Base-by-base conservation (phyloP, 192 early-diverging fungal genomes). In the Backusella westeae region DNA sequence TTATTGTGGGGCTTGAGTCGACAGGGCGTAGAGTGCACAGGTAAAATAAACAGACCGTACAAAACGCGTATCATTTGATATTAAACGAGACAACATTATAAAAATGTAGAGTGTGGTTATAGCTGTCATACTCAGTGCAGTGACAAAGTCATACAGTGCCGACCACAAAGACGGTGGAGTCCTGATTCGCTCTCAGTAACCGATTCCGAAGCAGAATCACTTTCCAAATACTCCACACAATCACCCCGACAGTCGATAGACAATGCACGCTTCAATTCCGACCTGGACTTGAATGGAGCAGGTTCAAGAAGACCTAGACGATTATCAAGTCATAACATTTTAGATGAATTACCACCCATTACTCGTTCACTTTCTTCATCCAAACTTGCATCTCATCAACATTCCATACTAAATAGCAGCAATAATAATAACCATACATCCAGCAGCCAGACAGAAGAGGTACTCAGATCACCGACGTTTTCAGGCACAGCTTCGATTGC, bases 21-120 rank as follows among this genome's bases (percentile, higher is more conserved):
- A 71, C 80, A 81, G 46, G 80, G 80, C 23, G 68, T 73, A 14
- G 67, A 77, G 21, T 81, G 80, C 49, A 36, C 76, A 67, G 80
- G 80, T 81, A 81, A 65, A 32, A 26, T 2, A 38, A 39, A 44
- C n/a, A 34, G 1, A 36, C 32, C 2, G 1, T 1, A 8, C 42
- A 8, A 32, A 21, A 52, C 67, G 38, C 23, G 10, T 21, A 32
- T 2, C 36, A 29, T 29, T 41, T 21, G 12, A 14, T 63, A 63
- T 3, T 29, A 29, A 23, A 34, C 41, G 35, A 19, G 42, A 44
- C 14, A 14, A 44, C 42, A 44, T 0, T 17, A 42, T 36, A 32
- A 32, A 32, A 32, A 32, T 32, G 32, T 32, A 81, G 80, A 81
- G 10, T 81, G 80, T 38, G 69, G 68, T 14, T 81, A 81, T 17